Base-by-base conservation (phyloP, 2,329 filamentous ascomycete genomes). In the Corynespora cassiicola region DNA sequence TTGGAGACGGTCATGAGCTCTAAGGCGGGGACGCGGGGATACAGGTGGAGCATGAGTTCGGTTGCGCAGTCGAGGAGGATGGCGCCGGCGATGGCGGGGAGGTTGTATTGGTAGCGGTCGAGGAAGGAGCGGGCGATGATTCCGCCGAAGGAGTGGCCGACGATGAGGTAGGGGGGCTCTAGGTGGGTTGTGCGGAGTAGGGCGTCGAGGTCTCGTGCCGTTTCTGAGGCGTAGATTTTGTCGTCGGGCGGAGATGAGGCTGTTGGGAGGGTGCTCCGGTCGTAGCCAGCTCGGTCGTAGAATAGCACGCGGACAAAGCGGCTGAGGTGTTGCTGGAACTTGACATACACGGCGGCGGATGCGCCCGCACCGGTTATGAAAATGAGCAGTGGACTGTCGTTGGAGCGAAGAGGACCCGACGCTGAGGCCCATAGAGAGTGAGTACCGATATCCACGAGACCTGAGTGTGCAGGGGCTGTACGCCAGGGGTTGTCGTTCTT, bases 251-350 rank as follows among this genome's bases (percentile, higher is more conserved):
- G n/a, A 1, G 17, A 2, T 15, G 19, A 16, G 16, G 8, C 7
- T 18, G 29, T 14, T 6, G 41, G 38, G 9, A 45, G 11, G 3
- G 41, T 42, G 28, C 45, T 49, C 15, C 22, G 31, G 24, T 49
- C 33, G 24, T 45, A 45, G 27, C 38, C 38, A 1, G 42, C 42
- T 21, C 45, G 45, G 21, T 49, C 45, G 19, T 49, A 49, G 28
- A 45, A 49, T 2, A 45, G 30, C 2, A 42, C 30, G 18, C 45
- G 35, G 2, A 40, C 31, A 17, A 30, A 20, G 5, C 14, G n/a
- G 22, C 29, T 36, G 34, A 49, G 42, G 2, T 35, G 34, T 25
- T 42, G 23, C 17, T 39, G 35, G 7, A 45, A 23, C 19, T 37
- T 39, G 6, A 42, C 14, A 15, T 42, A 39, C 4, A 35, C 14